Evolutionary conservation across 176 grass and related monocot genomes (phyloP), one percentile per base, ranked within the genome.

Genomic region (Triticum urartu): DNA sequence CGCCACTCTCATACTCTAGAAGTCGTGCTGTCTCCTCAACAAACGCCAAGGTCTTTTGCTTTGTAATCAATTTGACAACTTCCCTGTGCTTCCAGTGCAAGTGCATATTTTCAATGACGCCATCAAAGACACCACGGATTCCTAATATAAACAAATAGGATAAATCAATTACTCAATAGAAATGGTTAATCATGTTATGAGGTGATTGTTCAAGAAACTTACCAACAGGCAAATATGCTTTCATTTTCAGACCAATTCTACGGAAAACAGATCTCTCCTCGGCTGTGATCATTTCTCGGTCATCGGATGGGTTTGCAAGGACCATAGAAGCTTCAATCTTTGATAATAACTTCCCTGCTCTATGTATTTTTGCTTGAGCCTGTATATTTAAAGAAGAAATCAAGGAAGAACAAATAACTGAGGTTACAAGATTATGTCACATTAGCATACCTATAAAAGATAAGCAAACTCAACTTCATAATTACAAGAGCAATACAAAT

Each of bases 51-150:
- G 91, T 98, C 86, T 98, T 98, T 64, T 94, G 92, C 71, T 98
- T 98, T 36, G 96, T 92, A 59, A 98, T 94, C 43, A 98, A 90
- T 90, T 98, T 98, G 40, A 95, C 92, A 68, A 98, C 47, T 86
- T 98, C 97, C 81, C 97, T 94, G 64, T 98, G 94, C 68, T 95
- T 98, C 97, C 97, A 98, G 40, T 98, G 97, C 86, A 98, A 91
- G 82, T 98, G 97, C 97, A 98, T 98, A 65, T 98, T 98, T 86
- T 95, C 97, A 86, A 98, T 95, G 60, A 95, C 90, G 50, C 97
- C 97, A 83, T 95, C 94, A 50, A 98, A 98, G 70, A 98, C 97
- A 47, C 97, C 97, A 88, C 94, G 89, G 59, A 95, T 86, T 79
- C 96, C 91, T 98, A 84, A 84, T 69, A 73, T 40, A 64, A 38